phyloP scores from a whole-genome alignment of 78 protist genomes.

The Guillardia theta region DNA sequence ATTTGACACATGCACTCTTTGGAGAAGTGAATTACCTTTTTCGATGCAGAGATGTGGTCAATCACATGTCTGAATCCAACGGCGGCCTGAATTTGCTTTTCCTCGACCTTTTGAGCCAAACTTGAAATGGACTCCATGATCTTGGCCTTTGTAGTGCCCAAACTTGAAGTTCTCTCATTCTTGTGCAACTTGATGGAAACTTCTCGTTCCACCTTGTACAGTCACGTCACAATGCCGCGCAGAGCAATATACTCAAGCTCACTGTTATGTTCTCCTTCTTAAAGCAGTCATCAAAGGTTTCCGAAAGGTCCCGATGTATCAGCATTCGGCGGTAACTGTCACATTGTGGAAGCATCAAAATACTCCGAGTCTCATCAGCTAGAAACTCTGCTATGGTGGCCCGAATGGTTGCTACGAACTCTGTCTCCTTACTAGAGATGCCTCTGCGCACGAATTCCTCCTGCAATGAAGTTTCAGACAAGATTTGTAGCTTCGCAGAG shows the following conservation, averaged over 20 bases:
- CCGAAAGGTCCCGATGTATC: not conserved
- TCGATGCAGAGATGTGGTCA: not conserved
- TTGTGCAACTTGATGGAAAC: not conserved
- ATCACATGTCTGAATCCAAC: not conserved
- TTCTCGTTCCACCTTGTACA: not conserved
- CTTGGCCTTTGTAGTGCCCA: not conserved
- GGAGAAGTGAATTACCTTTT: not conserved
- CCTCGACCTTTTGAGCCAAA: not conserved
- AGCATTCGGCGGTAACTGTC: not conserved
- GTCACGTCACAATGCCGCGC: not conserved
- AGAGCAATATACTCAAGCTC: not conserved
- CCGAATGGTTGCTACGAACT: not conserved
- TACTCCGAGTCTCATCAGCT: not conserved
- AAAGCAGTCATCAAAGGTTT: not conserved
- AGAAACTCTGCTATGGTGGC: not conserved
- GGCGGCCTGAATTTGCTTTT: not conserved
- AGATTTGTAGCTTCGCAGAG: too few relatives aligned
- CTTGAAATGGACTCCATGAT: not conserved
- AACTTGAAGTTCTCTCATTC: not conserved
- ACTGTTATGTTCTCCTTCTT: not conserved
- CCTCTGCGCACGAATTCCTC: not conserved
- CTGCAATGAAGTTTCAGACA: too few relatives aligned
- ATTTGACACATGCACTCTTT: not conserved
- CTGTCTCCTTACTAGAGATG: not conserved
- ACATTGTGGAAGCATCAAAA: not conserved